phyloP scores from a whole-genome alignment of 1,139 yeast genomes.

The Ogataea hybrid region DNA sequence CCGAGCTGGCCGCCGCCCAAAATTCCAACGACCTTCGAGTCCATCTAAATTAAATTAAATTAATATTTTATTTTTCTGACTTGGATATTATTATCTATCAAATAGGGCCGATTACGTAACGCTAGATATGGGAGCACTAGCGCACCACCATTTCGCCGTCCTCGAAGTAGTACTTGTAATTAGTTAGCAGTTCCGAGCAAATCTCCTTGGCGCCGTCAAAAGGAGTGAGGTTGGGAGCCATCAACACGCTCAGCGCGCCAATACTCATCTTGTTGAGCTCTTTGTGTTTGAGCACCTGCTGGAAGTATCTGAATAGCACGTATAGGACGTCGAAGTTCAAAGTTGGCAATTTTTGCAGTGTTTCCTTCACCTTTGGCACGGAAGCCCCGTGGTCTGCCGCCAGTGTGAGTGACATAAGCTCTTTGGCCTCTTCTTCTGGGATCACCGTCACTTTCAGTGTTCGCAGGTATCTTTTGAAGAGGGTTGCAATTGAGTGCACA shows the following conservation, averaged over 20 bases:
- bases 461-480: no score
- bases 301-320: no score
- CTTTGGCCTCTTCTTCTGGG: no score
- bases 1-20: constrained; percentile 99
- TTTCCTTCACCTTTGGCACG: no score
- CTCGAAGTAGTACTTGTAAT: constrained; percentile 28
- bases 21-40: constrained; percentile 80
- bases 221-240: constrained; percentile 34
- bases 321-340: no score
- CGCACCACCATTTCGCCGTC: constrained; percentile 12
- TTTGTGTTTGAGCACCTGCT: no score
- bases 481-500: no score
- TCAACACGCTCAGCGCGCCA: constrained; percentile 33
- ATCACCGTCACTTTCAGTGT: no score
- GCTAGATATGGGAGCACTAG: not conserved
- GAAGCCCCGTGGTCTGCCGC: no score
- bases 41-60: constrained; percentile 50
- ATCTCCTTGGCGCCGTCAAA: constrained; percentile 33
- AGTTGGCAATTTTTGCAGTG: no score
- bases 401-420: no score
- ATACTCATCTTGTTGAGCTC: no score
- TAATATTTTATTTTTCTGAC: constrained; percentile 1
- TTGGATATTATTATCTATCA: not conserved
- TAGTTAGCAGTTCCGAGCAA: constrained; percentile 30
- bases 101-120: not conserved